Conservation (phyloP, 1,284 basidiomycete genomes). For the Apiotrichum porosum region DNA sequence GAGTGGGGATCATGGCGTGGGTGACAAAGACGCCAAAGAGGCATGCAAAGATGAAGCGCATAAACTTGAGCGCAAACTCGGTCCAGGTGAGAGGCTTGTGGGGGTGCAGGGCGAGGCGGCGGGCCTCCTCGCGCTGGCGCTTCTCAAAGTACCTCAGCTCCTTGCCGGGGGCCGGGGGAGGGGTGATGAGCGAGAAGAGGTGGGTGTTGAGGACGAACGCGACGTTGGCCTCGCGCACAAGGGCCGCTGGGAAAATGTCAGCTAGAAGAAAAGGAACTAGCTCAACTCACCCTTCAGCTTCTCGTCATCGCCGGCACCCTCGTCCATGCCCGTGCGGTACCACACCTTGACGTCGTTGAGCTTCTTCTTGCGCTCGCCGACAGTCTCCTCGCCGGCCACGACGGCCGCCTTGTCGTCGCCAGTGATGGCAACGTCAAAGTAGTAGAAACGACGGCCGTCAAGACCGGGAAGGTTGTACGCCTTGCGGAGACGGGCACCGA, state of each 20-base stretch:
- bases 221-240: slow-evolving; percentile 61
- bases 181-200: slow-evolving; percentile 57
- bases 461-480: slow-evolving; percentile 59
- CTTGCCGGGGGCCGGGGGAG: slow-evolving; percentile 10
- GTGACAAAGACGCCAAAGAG: slow-evolving; percentile 4
- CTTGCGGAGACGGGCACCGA: slow-evolving; percentile 61
- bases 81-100: background rate
- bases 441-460: slow-evolving; percentile 64
- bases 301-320: slow-evolving; percentile 53
- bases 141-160: slow-evolving; percentile 24
- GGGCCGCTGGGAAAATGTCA: slow-evolving; percentile 37
- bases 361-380: slow-evolving; percentile 32
- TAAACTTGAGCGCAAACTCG: background rate
- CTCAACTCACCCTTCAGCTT: slow-evolving; percentile 56
- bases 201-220: slow-evolving; percentile 66
- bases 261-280: too few species aligned
- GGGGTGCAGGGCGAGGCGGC: slow-evolving; percentile 5
- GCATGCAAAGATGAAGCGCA: background rate
- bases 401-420: slow-evolving; percentile 27
- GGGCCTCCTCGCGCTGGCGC: slow-evolving; percentile 9
- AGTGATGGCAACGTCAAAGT: slow-evolving; percentile 62
- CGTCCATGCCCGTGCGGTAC: slow-evolving; percentile 70
- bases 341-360: slow-evolving; percentile 70
- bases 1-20: background rate
- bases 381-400: slow-evolving; percentile 52